phyloP scores from a whole-genome alignment of 139 green algal species.

The Spirogloea muscicola region DNA sequence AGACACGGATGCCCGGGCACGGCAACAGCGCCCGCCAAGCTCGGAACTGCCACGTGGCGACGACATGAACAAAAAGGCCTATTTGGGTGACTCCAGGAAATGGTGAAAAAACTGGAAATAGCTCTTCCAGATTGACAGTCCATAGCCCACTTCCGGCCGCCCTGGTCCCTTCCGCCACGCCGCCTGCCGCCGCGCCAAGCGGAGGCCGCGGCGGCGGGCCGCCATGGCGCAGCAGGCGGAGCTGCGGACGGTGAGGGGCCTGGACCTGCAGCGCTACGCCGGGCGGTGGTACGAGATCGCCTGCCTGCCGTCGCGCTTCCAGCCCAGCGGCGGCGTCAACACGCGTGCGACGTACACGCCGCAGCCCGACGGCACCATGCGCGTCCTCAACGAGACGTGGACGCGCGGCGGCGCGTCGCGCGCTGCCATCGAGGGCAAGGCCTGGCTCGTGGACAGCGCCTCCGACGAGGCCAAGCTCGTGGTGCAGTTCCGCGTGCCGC shows the following conservation, averaged over 20 bases:
- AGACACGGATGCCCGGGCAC: too few species aligned
- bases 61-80: too few species aligned
- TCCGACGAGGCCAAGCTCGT: constrained; percentile 23
- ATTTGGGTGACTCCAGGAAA: too few species aligned
- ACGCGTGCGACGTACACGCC: constrained; percentile 15
- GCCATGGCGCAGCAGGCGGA: too few species aligned
- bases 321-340: constrained; percentile 15
- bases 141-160: too few species aligned
- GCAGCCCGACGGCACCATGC: constrained; percentile 13
- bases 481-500: constrained; percentile 36
- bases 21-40: too few species aligned
- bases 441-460: constrained; percentile 14
- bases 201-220: too few species aligned
- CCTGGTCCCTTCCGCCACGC: too few species aligned
- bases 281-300: constrained; percentile 12
- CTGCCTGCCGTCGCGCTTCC: constrained; percentile 10
- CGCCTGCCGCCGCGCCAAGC: too few species aligned
- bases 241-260: not conserved
- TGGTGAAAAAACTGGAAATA: too few species aligned
- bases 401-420: not conserved
- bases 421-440: constrained; percentile 15
- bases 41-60: too few species aligned
- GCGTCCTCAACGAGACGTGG: constrained; percentile 24
- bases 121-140: too few species aligned
- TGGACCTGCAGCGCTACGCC: constrained; percentile 1